Base-by-base conservation (phyloP, 2,329 filamentous ascomycete species). In the Huntiella bhutanensis region DNA sequence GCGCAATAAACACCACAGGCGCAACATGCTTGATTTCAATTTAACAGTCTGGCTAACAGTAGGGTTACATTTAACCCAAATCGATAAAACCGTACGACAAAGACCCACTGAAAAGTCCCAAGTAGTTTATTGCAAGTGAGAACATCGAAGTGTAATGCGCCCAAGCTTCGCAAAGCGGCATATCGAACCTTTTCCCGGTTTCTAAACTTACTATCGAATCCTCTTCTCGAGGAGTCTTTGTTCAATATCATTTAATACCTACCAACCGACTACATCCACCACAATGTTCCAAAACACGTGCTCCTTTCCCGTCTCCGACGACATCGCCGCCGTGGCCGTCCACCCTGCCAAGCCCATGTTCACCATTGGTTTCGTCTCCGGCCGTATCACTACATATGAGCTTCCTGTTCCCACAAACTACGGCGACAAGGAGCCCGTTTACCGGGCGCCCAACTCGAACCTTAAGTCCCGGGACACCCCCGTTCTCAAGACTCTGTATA, bases 281-380 rank as follows among this genome's bases (percentile, higher is more conserved):
- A 43, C 52, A 56, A 92, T 92, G 84, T 84, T 92, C 58, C 86
- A 95, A 62, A 93, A 85, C 53, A 73, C 93, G 53, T 95, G 88
- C 69, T 85, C 82, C 19, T 75, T 96, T 40, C 86, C 87, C 52
- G 75, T 96, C 41, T 73, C 75, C 49, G 74, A 82, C 48, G 91
- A 96, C 57, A 70, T 98, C 55, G 96, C 98, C 64, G 65, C 84
- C 1, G 86, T 93, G 61, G 82, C 80, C 10, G 67, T 94, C 15
- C 91, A 98, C 59, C 87, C 91, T 1, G 73, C 71, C 1, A 77
- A 87, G 59, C 84, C 88, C 11, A 65, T 98, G 43, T 69, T 98
- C 51, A 82, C 86, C 0, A 82, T 94, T 41, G 91, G 91, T 12
- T 71, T 95, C 19, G 77, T 82, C 12, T 80, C 73, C 46, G 88